Percentiles rank a stretch among this genome's conserved stretches.
These are phyloP conservation scores for Termitomyces sp. DNA, from an alignment of 768 basidiomycete genomes.

Conservation along the genomic window DNA sequence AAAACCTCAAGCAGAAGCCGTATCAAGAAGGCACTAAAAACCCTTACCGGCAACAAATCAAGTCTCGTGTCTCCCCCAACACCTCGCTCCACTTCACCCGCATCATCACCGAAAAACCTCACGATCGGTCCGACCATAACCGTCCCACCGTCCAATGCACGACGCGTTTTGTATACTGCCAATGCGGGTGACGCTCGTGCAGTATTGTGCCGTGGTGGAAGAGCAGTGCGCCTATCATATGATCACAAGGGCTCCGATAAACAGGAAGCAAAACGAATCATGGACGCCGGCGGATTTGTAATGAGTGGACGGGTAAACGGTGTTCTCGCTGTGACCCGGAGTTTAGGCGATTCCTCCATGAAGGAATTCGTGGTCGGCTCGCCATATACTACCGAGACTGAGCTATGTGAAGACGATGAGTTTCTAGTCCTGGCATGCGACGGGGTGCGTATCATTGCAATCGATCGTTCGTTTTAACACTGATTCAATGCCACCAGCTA, in stretches of 20 bases:
- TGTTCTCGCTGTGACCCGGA: constrained; percentile 92
- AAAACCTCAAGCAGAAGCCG: constrained; percentile 40
- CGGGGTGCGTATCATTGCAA: constrained; percentile 58
- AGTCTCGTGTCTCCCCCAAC: constrained; percentile 27
- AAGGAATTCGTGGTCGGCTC: constrained; percentile 99
- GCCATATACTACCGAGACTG: constrained; percentile 98
- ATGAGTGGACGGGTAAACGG: constrained; percentile 99
- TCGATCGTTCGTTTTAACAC: not conserved
- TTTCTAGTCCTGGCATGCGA: constrained; percentile 96
- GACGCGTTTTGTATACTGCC: constrained; percentile 87
- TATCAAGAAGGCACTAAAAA: constrained; percentile 51
- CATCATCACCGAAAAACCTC: constrained; percentile 20
- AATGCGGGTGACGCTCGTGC: constrained; percentile 97
- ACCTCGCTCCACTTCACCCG: constrained; percentile 30
- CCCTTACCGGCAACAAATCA: constrained; percentile 34
- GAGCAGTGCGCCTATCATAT: constrained; percentile 90
- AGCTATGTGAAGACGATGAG: constrained; percentile 86
- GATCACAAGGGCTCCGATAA: constrained; percentile 98
- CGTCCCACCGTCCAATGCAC: constrained; percentile 44
- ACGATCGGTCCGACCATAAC: constrained; percentile 24
- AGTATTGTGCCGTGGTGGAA: constrained; percentile 86
- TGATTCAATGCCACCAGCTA: constrained; percentile 44
- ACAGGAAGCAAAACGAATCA: constrained; percentile 97
- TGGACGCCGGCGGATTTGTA: constrained; percentile 96
- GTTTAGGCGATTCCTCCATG: constrained; percentile 96